Base-by-base conservation (phyloP, 306 rosid species). In the Vigna nakashimae region DNA sequence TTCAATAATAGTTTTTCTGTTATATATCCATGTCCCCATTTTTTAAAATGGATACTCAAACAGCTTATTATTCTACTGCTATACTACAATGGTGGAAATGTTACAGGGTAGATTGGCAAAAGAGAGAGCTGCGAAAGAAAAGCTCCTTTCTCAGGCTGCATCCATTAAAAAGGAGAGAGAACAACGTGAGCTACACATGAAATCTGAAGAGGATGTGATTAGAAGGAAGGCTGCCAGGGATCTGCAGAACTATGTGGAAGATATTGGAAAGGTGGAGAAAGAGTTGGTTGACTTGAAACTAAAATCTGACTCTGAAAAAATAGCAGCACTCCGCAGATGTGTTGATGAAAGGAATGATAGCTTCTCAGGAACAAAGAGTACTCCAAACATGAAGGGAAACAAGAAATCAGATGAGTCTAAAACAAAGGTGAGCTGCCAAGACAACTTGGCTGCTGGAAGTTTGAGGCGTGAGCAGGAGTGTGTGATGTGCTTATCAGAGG, bases 401-500 rank as follows among this genome's bases (percentile, higher is more conserved):
- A 74, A 75, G 78, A 80, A 76, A 68, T 80, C 83, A 22, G 17
- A 74, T 32, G 36, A 11, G 30, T 57, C 59, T 42, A 77, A 75
- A n/a, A 57, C 9, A 13, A 58, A 4, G 17, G 57, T 30, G 59
- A 78, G 79, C 71, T 42, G 22, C 62, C 79, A 40, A 57, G 81
- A 63, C 62, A 50, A 74, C 46, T 28, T 6, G 32, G 66, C 20
- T 12, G 62, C 48, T 8, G 64, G 55, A 34, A 82, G 70, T 17
- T 55, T 89, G 86, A 89, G 74, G 86, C 86, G 69, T 74, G 96
- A 91, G 77, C 85, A 82, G 4, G 93, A 91, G 69, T 91, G 96
- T 49, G 93, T 84, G 57, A 86, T 91, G 93, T 91, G 96, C 80
- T 82, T 91, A 50, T 84, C 92, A 0, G 93, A 86, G 86, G 90